Evolutionary conservation across 371 early-diverging fungal species (phyloP).

Genomic region (Actinomortierella wolfii): DNA sequence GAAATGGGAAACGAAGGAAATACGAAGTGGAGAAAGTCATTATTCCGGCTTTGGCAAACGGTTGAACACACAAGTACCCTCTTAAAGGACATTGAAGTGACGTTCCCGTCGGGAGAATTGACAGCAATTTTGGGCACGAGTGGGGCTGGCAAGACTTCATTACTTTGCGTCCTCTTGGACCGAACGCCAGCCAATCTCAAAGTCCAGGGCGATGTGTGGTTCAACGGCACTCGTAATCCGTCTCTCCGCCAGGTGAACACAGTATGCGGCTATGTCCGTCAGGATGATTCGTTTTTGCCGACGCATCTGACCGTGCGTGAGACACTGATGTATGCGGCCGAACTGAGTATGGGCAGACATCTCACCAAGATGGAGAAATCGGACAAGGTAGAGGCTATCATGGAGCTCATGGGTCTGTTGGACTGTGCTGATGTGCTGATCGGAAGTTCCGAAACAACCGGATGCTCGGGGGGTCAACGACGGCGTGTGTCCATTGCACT

Average conservation of each 20-base stretch:
- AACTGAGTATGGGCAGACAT: constrained; percentile 31
- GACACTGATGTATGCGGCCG: constrained; percentile 43
- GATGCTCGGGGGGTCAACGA: constrained; percentile 58
- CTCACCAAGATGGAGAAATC: constrained; percentile 15
- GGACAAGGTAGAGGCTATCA: constrained; percentile 30
- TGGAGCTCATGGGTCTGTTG: constrained; percentile 37
- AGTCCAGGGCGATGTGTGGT: constrained; percentile 8
- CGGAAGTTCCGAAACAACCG: constrained; percentile 24
- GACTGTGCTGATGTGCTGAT: constrained; percentile 43
- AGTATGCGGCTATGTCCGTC: constrained; percentile 51
- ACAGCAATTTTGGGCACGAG: constrained; percentile 67
- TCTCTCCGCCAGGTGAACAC: constrained; percentile 10
- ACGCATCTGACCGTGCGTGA: constrained; percentile 49
- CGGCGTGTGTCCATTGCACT: constrained; percentile 73
- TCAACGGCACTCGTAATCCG: constrained; percentile 20
- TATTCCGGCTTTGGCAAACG: too few relatives aligned
- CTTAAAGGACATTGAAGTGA: constrained; percentile 50
- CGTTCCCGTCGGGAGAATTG: constrained; percentile 56
- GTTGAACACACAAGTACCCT: too few relatives aligned
- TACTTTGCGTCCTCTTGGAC: constrained; percentile 49
- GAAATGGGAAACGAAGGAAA: too few relatives aligned
- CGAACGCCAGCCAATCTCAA: constrained; percentile 4
- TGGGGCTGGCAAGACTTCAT: constrained; percentile 69
- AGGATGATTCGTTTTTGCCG: constrained; percentile 51
- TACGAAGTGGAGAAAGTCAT: too few relatives aligned